Evolutionary conservation across 352 stramenopile genomes (phyloP), one percentile per base, ranked within the genome.

Genomic region (Thalassiosira exigua): DNA sequence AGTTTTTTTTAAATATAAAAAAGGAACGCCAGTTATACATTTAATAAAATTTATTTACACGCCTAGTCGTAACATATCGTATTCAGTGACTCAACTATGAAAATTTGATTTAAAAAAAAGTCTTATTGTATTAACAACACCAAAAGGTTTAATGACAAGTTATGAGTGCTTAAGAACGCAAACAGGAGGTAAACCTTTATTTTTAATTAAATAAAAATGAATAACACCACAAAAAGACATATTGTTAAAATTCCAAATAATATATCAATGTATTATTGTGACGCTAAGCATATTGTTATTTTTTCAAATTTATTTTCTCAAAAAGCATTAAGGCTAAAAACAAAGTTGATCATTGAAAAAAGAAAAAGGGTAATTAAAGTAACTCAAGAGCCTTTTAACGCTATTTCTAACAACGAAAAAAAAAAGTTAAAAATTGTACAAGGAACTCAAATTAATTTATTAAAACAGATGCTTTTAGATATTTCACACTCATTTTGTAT

Each of bases 1-100:
- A 75, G 46, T 77, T 60, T 75, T 67, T 70, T 67, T 81, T 62
- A 85, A 59, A 84, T 85, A 69, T 58, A 86, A 41, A 14, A 84
- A 75, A 46, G 66, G 77, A 84, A 86, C 82, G 51, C 78, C 70
- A 53, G 27, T 54, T 39, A 77, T 70, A 62, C 58, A 61, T 61
- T 46, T 17, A 9, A 42, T 70, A n/a, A 70, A 70, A 70, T 42
- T 14, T 21, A 30, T 70, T 19, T 58, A 22, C 41, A 70, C 58
- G 48, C 61, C 61, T 36, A 52, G 61, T 62, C 39, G 33, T 32
- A 17, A 33, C 7, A 5, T 70, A 22, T 62, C 54, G 27, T 70
- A 70, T 48, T 70, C 61, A n/a, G 32, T 48, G 36, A 57, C 54
- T 50, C 61, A 70, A 70, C 48, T 70, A 46, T 70, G 61, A 51